These are phyloP conservation scores for Pulveroboletus sp. DNA, from an alignment of 768 basidiomycete species.

Conservation along the genomic window DNA sequence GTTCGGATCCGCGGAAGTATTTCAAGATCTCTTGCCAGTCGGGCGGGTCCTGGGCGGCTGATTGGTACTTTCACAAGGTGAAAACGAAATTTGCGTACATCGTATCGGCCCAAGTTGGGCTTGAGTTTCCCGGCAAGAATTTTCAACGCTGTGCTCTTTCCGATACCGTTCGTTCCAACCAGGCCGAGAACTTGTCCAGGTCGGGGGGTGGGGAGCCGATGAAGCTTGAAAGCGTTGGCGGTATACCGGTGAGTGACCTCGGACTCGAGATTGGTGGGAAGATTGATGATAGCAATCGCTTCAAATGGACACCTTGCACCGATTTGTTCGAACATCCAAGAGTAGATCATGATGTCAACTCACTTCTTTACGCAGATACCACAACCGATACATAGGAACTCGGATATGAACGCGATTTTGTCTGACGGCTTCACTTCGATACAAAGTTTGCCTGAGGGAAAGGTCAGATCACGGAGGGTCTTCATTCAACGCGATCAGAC, in stretches of 20 bases:
- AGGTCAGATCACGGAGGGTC: not conserved
- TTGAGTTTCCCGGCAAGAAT: conserved; percentile 96
- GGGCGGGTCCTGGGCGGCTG: conserved; percentile 72
- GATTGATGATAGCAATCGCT: conserved; percentile 97
- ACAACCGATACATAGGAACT: conserved; percentile 98
- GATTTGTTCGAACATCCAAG: conserved; percentile 1
- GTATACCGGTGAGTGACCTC: conserved; percentile 98
- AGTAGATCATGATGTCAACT: conserved; percentile 26
- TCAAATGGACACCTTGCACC: conserved; percentile 89
- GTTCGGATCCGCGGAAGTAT: conserved; percentile 96
- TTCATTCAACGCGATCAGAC: not conserved
- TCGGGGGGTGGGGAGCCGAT: conserved; percentile 93
- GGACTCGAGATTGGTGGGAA: conserved; percentile 94
- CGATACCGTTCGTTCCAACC: conserved; percentile 99
- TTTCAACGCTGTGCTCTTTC: conserved; percentile 97
- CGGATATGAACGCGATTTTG: conserved; percentile 98
- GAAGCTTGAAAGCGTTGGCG: conserved; percentile 98
- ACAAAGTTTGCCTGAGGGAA: conserved; percentile 79
- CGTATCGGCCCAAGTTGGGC: conserved; percentile 95
- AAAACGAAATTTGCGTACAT: conserved; percentile 48
- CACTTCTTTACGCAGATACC: conserved; percentile 99
- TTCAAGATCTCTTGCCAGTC: conserved; percentile 99
- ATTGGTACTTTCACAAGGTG: not conserved
- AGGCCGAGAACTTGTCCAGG: conserved; percentile 98
- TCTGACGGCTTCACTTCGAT: conserved; percentile 95